Conservation (phyloP, 805 yeast genomes). For the Candida krabiensis region DNA sequence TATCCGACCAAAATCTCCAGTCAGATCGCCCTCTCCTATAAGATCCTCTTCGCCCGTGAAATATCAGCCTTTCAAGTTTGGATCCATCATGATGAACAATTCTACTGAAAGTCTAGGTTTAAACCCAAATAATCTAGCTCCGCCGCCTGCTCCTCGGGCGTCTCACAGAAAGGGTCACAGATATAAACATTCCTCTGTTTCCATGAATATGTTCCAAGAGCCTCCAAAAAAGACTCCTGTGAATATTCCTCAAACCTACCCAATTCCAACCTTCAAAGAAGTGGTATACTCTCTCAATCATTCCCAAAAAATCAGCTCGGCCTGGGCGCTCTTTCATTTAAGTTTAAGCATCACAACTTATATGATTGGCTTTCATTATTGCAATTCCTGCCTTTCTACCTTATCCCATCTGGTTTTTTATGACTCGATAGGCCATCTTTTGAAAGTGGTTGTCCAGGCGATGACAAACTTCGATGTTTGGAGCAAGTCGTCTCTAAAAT, state of each 20-base stretch:
- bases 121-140: conserved; percentile 7
- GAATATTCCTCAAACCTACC: conserved; percentile 61
- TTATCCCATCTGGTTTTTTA: conserved; percentile 85
- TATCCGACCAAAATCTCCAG: conserved; percentile 26
- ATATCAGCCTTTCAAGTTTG: conserved; percentile 62
- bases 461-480: conserved; percentile 93
- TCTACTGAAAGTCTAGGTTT: conserved; percentile 20
- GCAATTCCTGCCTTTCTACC: conserved; percentile 64
- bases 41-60: conserved; percentile 35
- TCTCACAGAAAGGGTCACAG: conserved; percentile 91
- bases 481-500: conserved; percentile 75
- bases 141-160: conserved; percentile 39
- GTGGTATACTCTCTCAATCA: conserved; percentile 56
- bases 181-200: conserved; percentile 93
- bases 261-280: conserved; percentile 72
- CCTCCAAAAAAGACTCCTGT: conserved; percentile 73
- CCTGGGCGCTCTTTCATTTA: conserved; percentile 61
- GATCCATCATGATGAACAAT: conserved; percentile 43
- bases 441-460: conserved; percentile 70
- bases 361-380: conserved; percentile 54
- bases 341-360: conserved; percentile 56
- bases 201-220: conserved; percentile 93
- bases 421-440: conserved; percentile 76
- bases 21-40: conserved; percentile 25
- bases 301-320: conserved; percentile 57